These are phyloP conservation scores for Kurtzmaniella cleridarum DNA, from an alignment of 805 yeast species.

Conservation along the genomic window DNA sequence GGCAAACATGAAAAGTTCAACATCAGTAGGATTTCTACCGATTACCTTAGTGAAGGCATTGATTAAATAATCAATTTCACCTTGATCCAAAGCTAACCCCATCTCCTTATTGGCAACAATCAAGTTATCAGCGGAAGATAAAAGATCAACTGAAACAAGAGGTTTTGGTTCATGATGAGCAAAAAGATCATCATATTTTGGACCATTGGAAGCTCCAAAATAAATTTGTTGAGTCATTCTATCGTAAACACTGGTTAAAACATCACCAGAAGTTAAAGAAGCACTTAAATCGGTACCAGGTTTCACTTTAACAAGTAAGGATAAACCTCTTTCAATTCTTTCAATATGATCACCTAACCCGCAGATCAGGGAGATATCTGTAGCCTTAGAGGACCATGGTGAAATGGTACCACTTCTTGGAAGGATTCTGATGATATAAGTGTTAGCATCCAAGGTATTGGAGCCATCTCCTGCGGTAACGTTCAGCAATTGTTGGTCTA, in stretches of 20 bases:
- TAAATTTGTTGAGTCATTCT: constrained; percentile 83
- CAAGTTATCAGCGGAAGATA: constrained; percentile 52
- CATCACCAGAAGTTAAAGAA: constrained; percentile 41
- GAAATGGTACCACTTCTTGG: constrained; percentile 97
- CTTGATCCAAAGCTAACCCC: constrained; percentile 91
- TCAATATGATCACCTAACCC: constrained; percentile 68
- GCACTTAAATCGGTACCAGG: constrained; percentile 56
- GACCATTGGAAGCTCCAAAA: constrained; percentile 52
- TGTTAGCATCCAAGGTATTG: constrained; percentile 8
- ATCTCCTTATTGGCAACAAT: constrained; percentile 71
- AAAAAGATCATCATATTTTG: constrained; percentile 65
- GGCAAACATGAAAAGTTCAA: constrained; percentile 97
- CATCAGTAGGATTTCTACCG: constrained; percentile 93
- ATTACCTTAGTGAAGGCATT: constrained; percentile 71
- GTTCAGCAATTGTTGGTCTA: constrained; percentile 35
- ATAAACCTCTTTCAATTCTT: constrained; percentile 88
- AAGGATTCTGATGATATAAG: constrained; percentile 64
- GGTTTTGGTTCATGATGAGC: constrained; percentile 80
- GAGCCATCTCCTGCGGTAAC: constrained; percentile 25
- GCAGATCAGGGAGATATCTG: constrained; percentile 86
- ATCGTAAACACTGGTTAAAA: constrained; percentile 74
- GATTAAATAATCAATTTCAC: constrained; percentile 85
- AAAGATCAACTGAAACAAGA: constrained; percentile 65
- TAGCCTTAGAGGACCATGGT: constrained; percentile 99
- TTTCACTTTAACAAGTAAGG: constrained; percentile 64